These are phyloP conservation scores for Bipolaris sorokiniana DNA, from an alignment of 2,329 filamentous ascomycete species.

Conservation along the genomic window DNA sequence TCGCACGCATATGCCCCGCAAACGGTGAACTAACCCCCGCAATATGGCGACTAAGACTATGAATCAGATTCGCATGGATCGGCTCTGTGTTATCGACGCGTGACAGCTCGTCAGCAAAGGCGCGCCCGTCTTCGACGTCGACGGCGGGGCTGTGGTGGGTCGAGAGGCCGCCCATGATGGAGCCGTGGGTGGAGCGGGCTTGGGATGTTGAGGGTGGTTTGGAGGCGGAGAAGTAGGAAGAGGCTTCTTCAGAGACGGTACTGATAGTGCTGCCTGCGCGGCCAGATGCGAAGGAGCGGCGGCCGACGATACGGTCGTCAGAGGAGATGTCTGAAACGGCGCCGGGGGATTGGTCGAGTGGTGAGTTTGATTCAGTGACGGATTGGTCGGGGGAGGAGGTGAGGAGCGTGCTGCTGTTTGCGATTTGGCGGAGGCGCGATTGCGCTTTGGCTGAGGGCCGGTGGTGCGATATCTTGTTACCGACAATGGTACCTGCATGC, in stretches of 20 bases:
- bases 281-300: slow-evolving; percentile 42
- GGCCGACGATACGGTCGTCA: slow-evolving; percentile 23
- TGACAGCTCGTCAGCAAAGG: slow-evolving; percentile 46
- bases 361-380: slow-evolving; percentile 37
- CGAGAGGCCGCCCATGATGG: slow-evolving; percentile 30
- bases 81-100: slow-evolving; percentile 47
- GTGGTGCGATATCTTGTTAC: slow-evolving; percentile 94
- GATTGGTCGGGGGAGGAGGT: slow-evolving; percentile 43
- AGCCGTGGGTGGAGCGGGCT: slow-evolving; percentile 31
- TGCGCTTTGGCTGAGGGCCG: slow-evolving; percentile 81
- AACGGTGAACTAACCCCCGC: slow-evolving; percentile 39
- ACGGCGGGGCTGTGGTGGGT: slow-evolving; percentile 23
- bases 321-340: slow-evolving; percentile 36
- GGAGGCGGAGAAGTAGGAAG: slow-evolving; percentile 19
- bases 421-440: slow-evolving; percentile 79
- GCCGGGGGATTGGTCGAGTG: slow-evolving; percentile 41
- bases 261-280: slow-evolving; percentile 39
- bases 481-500: slow-evolving; percentile 93
- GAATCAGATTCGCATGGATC: slow-evolving; percentile 42
- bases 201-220: slow-evolving; percentile 23
- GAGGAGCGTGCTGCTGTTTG: slow-evolving; percentile 74
- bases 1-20: slow-evolving; percentile 21
- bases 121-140: slow-evolving; percentile 37
- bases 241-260: slow-evolving; percentile 38
- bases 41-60: slow-evolving; percentile 42